These are phyloP conservation scores for Corrigiola litoralis DNA, from an alignment of 179 eudicot genomes.

Conservation along the genomic window DNA sequence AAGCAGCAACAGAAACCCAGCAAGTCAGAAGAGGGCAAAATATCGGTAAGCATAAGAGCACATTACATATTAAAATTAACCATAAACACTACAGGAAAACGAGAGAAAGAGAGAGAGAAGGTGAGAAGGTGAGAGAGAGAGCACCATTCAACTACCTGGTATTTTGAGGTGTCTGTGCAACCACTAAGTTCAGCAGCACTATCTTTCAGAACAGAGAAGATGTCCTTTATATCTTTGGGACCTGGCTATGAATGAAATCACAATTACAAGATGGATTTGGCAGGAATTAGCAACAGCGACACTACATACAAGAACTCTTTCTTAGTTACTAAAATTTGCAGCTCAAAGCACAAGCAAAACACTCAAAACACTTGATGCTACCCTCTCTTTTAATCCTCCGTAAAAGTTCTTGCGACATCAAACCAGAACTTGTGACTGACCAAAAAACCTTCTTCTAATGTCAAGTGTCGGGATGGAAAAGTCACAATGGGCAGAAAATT, in stretches of 20 bases:
- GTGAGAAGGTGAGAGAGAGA: neutral
- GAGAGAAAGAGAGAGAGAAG: too few relatives aligned
- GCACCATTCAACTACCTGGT: slow-evolving; percentile 50
- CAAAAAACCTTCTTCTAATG: too few relatives aligned
- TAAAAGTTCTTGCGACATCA: too few relatives aligned
- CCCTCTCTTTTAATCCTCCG: too few relatives aligned
- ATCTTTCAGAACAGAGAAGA: slow-evolving; percentile 65
- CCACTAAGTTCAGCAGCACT: slow-evolving; percentile 56
- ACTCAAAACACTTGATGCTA: too few relatives aligned
- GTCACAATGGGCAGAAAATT: neutral
- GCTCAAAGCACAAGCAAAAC: too few relatives aligned
- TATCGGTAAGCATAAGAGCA: neutral
- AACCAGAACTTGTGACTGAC: too few relatives aligned
- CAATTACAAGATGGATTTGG: too few relatives aligned
- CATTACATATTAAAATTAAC: neutral
- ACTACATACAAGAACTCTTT: too few relatives aligned
- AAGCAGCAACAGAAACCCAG: slow-evolving; percentile 7
- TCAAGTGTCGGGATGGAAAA: too few relatives aligned
- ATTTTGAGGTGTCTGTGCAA: slow-evolving; percentile 50
- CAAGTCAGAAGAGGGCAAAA: neutral
- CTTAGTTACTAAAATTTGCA: too few relatives aligned
- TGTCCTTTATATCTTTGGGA: slow-evolving; percentile 79
- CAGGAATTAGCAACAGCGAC: too few relatives aligned
- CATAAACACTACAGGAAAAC: neutral
- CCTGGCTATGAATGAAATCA: slow-evolving; percentile 40